These are phyloP conservation scores for Rachicladosporium sp. DNA, from an alignment of 2,329 filamentous ascomycete species.

Conservation along the genomic window DNA sequence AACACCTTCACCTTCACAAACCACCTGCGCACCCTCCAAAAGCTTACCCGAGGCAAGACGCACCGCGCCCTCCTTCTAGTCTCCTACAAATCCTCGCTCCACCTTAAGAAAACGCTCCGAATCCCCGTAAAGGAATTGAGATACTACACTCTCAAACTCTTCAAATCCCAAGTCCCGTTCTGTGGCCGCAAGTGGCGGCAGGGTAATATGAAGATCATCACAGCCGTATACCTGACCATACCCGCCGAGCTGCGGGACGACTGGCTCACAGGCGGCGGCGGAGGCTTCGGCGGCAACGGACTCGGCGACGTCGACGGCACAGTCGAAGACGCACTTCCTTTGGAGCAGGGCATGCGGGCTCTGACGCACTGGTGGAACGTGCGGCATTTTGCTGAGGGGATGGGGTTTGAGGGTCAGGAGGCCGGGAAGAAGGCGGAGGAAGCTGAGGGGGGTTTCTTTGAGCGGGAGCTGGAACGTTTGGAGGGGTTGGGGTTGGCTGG, in stretches of 20 bases:
- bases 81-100: constrained; percentile 87
- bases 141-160: constrained; percentile 91
- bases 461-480: constrained; percentile 38
- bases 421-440: constrained; percentile 30
- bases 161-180: constrained; percentile 97
- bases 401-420: constrained; percentile 36
- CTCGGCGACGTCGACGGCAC: constrained; percentile 70
- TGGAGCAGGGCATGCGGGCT: constrained; percentile 80
- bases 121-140: constrained; percentile 78
- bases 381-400: constrained; percentile 65
- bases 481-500: constrained; percentile 17
- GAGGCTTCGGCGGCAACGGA: constrained; percentile 24
- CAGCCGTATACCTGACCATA: constrained; percentile 88
- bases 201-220: constrained; percentile 97
- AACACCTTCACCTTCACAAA: constrained; percentile 95
- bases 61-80: constrained; percentile 90
- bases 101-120: constrained; percentile 81
- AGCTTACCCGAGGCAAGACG: constrained; percentile 90
- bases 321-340: constrained; percentile 79
- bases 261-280: constrained; percentile 68
- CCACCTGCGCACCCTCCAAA: constrained; percentile 90
- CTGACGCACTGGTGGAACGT: constrained; percentile 94
- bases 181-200: constrained; percentile 97
- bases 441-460: constrained; percentile 37
- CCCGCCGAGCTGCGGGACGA: constrained; percentile 86